Conservation (phyloP, 257 asterid species). For the Rhazya stricta region DNA sequence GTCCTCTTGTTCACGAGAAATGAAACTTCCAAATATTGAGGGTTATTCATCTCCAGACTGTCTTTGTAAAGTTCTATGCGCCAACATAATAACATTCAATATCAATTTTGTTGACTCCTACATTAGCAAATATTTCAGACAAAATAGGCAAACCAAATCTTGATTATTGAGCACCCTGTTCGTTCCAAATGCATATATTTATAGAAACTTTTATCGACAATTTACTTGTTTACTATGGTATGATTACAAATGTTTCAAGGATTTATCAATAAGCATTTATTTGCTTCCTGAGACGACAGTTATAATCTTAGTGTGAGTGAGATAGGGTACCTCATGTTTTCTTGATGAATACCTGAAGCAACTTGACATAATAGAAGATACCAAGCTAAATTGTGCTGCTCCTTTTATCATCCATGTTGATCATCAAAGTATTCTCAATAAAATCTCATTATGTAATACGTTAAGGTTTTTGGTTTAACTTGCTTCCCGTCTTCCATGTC, state of each 20-base stretch:
- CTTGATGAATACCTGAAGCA: no score
- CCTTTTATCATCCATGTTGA: no score
- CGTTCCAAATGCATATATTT: not conserved
- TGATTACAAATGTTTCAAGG: not conserved
- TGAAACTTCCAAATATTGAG: slow-evolving; percentile 26
- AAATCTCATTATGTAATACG: no score
- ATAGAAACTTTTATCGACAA: not conserved
- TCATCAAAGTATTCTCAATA: no score
- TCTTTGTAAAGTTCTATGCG: slow-evolving; percentile 17
- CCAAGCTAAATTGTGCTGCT: no score
- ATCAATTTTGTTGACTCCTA: not conserved
- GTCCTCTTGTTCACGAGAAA: slow-evolving; percentile 94
- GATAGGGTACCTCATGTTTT: no score
- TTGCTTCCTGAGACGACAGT: not conserved
- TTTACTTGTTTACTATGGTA: not conserved
- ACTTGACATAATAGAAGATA: no score
- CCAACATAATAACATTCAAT: slow-evolving; percentile 16
- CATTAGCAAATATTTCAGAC: not conserved
- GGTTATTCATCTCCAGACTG: slow-evolving; percentile 18
- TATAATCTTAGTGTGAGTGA: no score
- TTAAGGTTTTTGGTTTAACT: no score
- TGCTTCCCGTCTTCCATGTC: no score
- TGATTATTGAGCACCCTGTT: slow-evolving; percentile 10
- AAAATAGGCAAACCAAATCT: slow-evolving; percentile 11
- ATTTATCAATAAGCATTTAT: not conserved